phyloP scores from a whole-genome alignment of 345 rosid species.

The Gossypium sturtianum region DNA sequence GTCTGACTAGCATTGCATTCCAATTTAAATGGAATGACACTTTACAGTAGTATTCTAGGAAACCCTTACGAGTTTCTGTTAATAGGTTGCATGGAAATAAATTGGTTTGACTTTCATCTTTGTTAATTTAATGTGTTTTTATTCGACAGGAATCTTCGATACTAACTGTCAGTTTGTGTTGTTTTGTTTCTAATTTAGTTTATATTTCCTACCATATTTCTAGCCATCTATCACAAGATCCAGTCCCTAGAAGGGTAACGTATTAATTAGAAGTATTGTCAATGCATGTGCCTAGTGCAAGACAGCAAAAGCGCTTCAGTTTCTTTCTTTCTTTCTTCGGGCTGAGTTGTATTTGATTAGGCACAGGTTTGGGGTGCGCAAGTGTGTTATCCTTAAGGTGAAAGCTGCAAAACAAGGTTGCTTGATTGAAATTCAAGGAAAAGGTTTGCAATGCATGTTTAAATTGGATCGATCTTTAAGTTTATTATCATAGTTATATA shows the following conservation, averaged over 20 bases:
- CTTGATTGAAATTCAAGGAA: no score
- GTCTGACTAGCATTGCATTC: neutral
- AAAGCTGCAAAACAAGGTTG: no score
- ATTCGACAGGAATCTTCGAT: neutral
- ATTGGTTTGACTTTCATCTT: neutral
- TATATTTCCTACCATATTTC: neutral
- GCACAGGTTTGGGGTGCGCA: neutral
- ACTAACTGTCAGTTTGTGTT: neutral
- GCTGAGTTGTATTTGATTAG: neutral
- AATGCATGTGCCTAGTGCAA: neutral
- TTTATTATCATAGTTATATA: no score
- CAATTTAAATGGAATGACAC: neutral
- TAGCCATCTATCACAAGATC: neutral
- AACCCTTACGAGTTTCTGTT: neutral
- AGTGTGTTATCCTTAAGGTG: no score
- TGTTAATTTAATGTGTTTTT: neutral
- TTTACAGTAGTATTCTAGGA: neutral
- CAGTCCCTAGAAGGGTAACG: neutral
- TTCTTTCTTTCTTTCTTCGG: neutral
- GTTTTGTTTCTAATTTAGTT: neutral
- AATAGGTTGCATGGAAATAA: neutral
- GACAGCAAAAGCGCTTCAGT: no score
- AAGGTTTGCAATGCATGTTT: no score
- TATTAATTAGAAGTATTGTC: neutral
- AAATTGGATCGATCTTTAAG: no score